Evolutionary conservation across 345 rosid species (phyloP).

Genomic region (Rhodamnia rubescens): DNA sequence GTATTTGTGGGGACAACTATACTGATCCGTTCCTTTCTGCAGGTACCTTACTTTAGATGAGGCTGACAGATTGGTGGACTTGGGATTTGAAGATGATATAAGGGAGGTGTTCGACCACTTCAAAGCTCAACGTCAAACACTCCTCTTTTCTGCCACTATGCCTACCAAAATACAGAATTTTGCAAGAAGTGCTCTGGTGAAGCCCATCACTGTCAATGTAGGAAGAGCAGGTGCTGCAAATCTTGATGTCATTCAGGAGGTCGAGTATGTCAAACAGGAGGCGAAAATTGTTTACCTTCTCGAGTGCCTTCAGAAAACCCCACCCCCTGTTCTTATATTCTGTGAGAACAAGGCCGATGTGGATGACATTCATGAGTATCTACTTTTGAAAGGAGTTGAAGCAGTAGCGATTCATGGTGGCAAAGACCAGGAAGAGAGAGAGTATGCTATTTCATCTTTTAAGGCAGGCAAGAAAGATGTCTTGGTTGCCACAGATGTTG

Average conservation of each 20-base stretch:
- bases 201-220: slow-evolving; percentile 76
- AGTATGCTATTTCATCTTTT: slow-evolving; percentile 73
- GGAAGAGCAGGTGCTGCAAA: slow-evolving; percentile 99
- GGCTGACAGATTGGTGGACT: slow-evolving; percentile 92
- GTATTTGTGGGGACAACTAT: not conserved
- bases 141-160: slow-evolving; percentile 90
- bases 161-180: slow-evolving; percentile 88
- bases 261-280: slow-evolving; percentile 91
- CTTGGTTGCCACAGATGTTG: slow-evolving; percentile 89
- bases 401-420: slow-evolving; percentile 93
- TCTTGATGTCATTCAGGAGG: slow-evolving; percentile 95
- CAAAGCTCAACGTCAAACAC: slow-evolving; percentile 89
- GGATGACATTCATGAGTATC: slow-evolving; percentile 83
- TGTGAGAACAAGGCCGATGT: slow-evolving; percentile 98
- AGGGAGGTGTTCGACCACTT: slow-evolving; percentile 93
- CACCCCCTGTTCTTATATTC: slow-evolving; percentile 89
- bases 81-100: slow-evolving; percentile 95
- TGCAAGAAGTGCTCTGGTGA: slow-evolving; percentile 82
- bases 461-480: slow-evolving; percentile 83
- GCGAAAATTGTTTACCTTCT: slow-evolving; percentile 93
- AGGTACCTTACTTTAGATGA: slow-evolving; percentile 93
- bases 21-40: slow-evolving; percentile 1
- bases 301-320: slow-evolving; percentile 86
- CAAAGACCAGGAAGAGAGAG: slow-evolving; percentile 93
- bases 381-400: slow-evolving; percentile 89